Percentiles rank a stretch among this genome's conserved stretches.
Conservation (phyloP, 2,329 filamentous ascomycete species). For the Calonectria montana region DNA sequence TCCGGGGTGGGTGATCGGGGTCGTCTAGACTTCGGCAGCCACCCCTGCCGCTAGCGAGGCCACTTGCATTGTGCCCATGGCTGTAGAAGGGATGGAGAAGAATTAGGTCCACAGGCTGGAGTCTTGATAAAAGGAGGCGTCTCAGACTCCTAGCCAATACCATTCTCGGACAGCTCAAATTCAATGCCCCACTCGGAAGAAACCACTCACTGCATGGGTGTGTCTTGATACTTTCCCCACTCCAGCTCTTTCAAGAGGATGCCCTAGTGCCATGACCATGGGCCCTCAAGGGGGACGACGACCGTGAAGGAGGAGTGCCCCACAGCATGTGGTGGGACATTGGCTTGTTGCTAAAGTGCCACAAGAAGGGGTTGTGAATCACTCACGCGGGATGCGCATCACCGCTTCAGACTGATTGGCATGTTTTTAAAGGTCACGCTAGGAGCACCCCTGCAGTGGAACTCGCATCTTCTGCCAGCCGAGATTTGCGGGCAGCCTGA, state of each 20-base stretch:
- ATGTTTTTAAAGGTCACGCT: slow-evolving; percentile 31
- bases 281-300: slow-evolving; percentile 11
- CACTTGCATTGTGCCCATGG: slow-evolving; percentile 33
- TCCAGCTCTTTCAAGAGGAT: slow-evolving; percentile 12
- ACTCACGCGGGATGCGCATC: slow-evolving; percentile 43
- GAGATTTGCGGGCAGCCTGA: slow-evolving; percentile 13
- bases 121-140: slow-evolving; percentile 31
- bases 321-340: slow-evolving; percentile 37
- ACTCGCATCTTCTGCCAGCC: slow-evolving; percentile 1
- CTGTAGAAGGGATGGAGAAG: slow-evolving; percentile 47
- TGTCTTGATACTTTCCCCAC: slow-evolving; percentile 5
- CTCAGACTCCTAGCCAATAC: slow-evolving; percentile 29
- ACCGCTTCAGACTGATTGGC: slow-evolving; percentile 39
- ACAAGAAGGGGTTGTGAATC: slow-evolving; percentile 42
- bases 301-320: slow-evolving; percentile 27
- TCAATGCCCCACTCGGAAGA: slow-evolving; percentile 8
- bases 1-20: slow-evolving; percentile 35
- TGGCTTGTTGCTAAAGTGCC: slow-evolving; percentile 42
- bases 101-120: slow-evolving; percentile 39
- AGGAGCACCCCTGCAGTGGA: slow-evolving; percentile 31
- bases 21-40: slow-evolving; percentile 37
- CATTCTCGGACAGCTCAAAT: slow-evolving; percentile 3
- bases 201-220: not conserved
- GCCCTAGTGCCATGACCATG: slow-evolving; percentile 21
- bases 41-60: slow-evolving; percentile 43